phyloP scores from a whole-genome alignment of 176 grass and related monocot genomes.

The Chloris gayana region DNA sequence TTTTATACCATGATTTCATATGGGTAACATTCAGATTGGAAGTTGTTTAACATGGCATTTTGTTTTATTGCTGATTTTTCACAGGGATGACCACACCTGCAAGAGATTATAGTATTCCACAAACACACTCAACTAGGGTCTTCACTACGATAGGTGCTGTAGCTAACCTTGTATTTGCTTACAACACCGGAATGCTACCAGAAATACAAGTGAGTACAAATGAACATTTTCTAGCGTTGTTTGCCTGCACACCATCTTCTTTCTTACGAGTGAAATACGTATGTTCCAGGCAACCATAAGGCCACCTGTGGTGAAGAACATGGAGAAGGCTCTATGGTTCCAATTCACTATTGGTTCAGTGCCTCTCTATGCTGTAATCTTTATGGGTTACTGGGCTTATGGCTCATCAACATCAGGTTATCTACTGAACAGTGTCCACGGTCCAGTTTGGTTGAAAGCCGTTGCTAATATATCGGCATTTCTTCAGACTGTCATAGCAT shows the following conservation, averaged over 20 bases:
- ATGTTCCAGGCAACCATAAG: constrained; percentile 79
- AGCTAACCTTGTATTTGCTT: constrained; percentile 87
- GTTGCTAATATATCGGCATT: constrained; percentile 77
- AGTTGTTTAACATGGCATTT: constrained; percentile 27
- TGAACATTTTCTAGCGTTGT: background rate
- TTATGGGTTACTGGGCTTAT: constrained; percentile 96
- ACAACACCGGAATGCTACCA: constrained; percentile 96
- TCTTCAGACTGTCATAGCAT: constrained; percentile 81
- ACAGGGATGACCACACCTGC: constrained; percentile 52
- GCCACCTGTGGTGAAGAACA: constrained; percentile 86
- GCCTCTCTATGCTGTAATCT: constrained; percentile 81
- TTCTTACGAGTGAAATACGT: background rate
- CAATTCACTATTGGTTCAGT: constrained; percentile 76
- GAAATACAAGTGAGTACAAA: constrained; percentile 81
- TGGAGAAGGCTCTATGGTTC: constrained; percentile 96
- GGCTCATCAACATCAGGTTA: constrained; percentile 84
- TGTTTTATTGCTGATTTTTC: constrained; percentile 28
- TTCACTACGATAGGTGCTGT: constrained; percentile 83
- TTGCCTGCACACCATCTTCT: constrained; percentile 1
- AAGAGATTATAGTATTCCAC: constrained; percentile 83
- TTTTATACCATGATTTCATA: background rate
- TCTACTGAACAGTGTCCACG: constrained; percentile 72
- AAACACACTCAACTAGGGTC: constrained; percentile 47
- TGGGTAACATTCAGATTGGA: background rate
- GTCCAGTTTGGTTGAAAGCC: constrained; percentile 75